These are phyloP conservation scores for Lipomyces oligophaga DNA, from an alignment of 805 yeast species.

Conservation along the genomic window DNA sequence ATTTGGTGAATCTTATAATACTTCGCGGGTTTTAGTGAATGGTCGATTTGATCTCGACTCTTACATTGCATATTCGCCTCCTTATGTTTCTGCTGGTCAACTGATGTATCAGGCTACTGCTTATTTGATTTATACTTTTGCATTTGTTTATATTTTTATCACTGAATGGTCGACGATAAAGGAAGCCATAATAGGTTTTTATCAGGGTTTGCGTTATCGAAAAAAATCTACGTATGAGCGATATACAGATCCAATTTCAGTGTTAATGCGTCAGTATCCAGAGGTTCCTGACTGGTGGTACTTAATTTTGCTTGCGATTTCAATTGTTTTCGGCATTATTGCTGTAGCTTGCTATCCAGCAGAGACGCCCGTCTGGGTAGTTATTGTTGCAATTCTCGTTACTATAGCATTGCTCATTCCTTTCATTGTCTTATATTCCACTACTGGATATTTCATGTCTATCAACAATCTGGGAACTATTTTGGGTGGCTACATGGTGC, in stretches of 20 bases:
- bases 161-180: constrained; percentile 37
- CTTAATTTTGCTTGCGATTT: constrained; percentile 43
- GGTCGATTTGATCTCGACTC: constrained; percentile 45
- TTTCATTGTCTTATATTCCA: constrained; percentile 56
- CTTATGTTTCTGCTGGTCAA: constrained; percentile 52
- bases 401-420: constrained; percentile 58
- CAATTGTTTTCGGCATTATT: constrained; percentile 36
- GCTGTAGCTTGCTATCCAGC: constrained; percentile 42
- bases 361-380: constrained; percentile 62
- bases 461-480: constrained; percentile 61
- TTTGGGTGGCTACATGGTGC: constrained; percentile 60
- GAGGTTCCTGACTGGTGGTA: constrained; percentile 81
- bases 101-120: constrained; percentile 51
- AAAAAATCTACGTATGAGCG: constrained; percentile 4
- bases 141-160: constrained; percentile 46
- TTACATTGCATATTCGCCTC: constrained; percentile 59
- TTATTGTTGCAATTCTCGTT: constrained; percentile 53
- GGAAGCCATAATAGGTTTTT: constrained; percentile 11
- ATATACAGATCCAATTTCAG: constrained; percentile 39
- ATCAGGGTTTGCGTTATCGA: constrained; percentile 4
- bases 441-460: constrained; percentile 58
- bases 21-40: constrained; percentile 43
- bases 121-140: constrained; percentile 51
- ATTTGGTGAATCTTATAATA: constrained; percentile 43
- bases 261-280: constrained; percentile 52